A percentile compares a stretch with the other conserved stretches of the same genome.
Conservation (phyloP, 176 grass and related monocot genomes). For the Aegilops umbellulata region DNA sequence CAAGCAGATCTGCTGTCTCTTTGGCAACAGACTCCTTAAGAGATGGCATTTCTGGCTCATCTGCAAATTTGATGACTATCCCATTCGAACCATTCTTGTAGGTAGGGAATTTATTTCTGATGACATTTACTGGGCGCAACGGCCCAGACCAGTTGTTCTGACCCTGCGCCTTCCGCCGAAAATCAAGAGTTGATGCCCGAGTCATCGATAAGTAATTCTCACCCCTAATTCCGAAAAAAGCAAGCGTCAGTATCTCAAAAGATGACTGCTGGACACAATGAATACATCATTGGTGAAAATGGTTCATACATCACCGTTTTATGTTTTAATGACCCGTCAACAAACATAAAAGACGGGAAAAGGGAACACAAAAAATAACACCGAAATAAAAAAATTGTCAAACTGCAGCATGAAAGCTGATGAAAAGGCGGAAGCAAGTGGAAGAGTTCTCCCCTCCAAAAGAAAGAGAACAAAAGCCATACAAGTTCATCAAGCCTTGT, state of each 20-base stretch:
- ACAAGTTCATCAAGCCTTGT: not conserved
- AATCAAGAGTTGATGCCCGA: slow-evolving; percentile 44
- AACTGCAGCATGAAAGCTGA: not conserved
- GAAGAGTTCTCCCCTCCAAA: slow-evolving; percentile 6
- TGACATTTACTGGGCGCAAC: slow-evolving; percentile 47
- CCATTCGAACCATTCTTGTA: slow-evolving; percentile 52
- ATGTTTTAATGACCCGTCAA: not conserved
- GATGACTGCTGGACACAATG: not conserved
- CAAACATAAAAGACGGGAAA: not conserved
- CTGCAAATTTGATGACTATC: slow-evolving; percentile 55
- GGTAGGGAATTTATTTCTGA: slow-evolving; percentile 57
- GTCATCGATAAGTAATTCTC: slow-evolving; percentile 29
- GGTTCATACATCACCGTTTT: not conserved
- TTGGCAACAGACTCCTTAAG: slow-evolving; percentile 68
- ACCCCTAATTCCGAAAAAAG: not conserved
- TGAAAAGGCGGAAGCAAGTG: not conserved
- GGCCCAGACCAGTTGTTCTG: slow-evolving; percentile 39
- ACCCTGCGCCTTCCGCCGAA: slow-evolving; percentile 24
- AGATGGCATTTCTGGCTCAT: slow-evolving; percentile 33
- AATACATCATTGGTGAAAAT: not conserved
- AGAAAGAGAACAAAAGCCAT: not conserved
- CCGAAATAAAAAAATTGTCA: not conserved
- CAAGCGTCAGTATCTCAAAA: not conserved
- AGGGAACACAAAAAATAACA: not conserved
- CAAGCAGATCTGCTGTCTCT: slow-evolving; percentile 55